Evolutionary conservation across 805 yeast genomes (phyloP).

Genomic region (Kodamaea leandrae): DNA sequence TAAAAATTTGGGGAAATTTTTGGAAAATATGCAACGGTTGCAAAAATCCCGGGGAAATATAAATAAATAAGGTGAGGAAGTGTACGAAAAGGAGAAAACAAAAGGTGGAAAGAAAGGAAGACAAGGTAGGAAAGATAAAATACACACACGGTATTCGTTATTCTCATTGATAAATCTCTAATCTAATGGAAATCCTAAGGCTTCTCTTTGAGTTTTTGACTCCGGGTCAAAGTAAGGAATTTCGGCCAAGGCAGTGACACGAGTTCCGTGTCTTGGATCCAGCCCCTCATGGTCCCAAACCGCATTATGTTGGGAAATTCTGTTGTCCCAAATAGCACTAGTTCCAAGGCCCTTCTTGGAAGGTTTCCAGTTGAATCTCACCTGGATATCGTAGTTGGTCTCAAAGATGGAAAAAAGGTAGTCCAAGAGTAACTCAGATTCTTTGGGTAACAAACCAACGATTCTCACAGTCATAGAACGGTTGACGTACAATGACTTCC

Average conservation of each 20-base stretch:
- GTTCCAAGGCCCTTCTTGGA: conserved; percentile 16
- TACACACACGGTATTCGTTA: not conserved
- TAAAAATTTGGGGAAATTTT: no score
- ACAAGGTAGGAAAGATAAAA: no score
- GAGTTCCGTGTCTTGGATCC: conserved; percentile 49
- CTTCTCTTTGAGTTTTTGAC: conserved; percentile 53
- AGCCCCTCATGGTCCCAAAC: conserved; percentile 48
- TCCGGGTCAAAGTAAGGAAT: conserved; percentile 49
- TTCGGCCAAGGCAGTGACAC: conserved; percentile 53
- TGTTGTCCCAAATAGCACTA: conserved; percentile 60
- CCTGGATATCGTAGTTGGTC: conserved; percentile 19
- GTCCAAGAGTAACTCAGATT: conserved; percentile 18
- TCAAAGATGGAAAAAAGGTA: conserved; percentile 15
- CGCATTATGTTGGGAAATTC: conserved; percentile 53
- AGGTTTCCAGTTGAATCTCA: conserved; percentile 20
- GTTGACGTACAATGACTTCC: conserved; percentile 32
- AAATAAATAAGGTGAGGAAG: no score
- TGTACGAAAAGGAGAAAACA: no score
- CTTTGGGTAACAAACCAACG: conserved; percentile 28
- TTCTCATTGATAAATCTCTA: conserved; percentile 5
- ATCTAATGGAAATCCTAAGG: conserved; percentile 38
- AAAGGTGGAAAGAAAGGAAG: no score
- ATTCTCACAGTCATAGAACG: conserved; percentile 30
- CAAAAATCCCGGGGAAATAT: no score
- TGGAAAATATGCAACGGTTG: no score